Percentiles rank a stretch among this genome's conserved stretches.
phyloP scores from a whole-genome alignment of 2,329 filamentous ascomycete genomes.

The Ploettnerulaceae sp. region DNA sequence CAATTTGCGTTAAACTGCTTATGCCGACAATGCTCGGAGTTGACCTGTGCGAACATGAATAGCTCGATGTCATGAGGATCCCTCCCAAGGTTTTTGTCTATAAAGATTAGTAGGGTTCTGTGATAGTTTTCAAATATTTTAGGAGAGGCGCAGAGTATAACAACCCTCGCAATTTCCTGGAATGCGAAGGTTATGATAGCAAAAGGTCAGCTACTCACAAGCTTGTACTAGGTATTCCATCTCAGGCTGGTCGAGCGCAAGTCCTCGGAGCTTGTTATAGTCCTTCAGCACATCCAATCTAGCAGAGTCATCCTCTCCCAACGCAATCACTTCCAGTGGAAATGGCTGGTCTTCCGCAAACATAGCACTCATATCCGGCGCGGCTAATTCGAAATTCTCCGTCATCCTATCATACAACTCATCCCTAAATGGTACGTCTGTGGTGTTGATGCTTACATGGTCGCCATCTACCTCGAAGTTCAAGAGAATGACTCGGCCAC shows the following conservation, averaged over 20 bases:
- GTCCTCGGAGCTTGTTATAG: slow-evolving; percentile 78
- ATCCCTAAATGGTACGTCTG: slow-evolving; percentile 58
- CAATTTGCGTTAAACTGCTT: slow-evolving; percentile 97
- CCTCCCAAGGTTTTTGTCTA: slow-evolving; percentile 53
- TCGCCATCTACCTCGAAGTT: slow-evolving; percentile 50
- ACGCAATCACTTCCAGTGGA: slow-evolving; percentile 69
- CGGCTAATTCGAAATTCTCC: slow-evolving; percentile 63
- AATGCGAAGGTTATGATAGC: not conserved
- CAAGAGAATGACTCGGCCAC: slow-evolving; percentile 73
- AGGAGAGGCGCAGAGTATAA: not conserved
- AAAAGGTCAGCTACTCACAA: slow-evolving; percentile 35
- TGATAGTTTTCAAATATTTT: not conserved
- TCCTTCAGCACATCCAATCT: slow-evolving; percentile 70
- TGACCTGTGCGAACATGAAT: slow-evolving; percentile 99
- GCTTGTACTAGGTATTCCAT: slow-evolving; percentile 92
- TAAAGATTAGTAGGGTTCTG: not conserved
- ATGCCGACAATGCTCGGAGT: slow-evolving; percentile 79
- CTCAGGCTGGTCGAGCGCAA: slow-evolving; percentile 82
- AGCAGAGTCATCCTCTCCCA: slow-evolving; percentile 59
- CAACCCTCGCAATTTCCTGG: not conserved
- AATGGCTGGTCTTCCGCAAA: slow-evolving; percentile 64
- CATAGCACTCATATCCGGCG: slow-evolving; percentile 68
- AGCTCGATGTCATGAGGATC: slow-evolving; percentile 79
- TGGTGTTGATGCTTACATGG: slow-evolving; percentile 24
- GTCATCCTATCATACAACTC: slow-evolving; percentile 93